phyloP scores from a whole-genome alignment of 2,329 filamentous ascomycete species.

The Penicillium sp. region DNA sequence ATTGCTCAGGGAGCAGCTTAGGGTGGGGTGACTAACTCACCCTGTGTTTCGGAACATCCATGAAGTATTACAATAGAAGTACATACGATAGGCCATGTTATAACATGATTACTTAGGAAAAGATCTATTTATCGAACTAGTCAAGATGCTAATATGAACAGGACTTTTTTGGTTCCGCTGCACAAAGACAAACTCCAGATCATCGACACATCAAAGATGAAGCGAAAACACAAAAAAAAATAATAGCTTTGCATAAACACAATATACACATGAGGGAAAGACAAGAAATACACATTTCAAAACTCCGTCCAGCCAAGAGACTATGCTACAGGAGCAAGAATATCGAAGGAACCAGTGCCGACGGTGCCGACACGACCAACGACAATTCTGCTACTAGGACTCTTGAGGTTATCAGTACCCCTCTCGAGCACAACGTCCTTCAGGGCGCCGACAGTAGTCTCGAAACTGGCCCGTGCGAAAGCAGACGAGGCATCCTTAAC shows the following conservation, averaged over 20 bases:
- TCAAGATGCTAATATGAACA: conserved; percentile 33
- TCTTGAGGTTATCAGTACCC: conserved; percentile 84
- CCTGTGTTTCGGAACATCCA: too few species aligned
- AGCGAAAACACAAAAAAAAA: conserved; percentile 16
- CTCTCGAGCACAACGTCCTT: conserved; percentile 88
- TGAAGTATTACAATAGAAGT: background rate
- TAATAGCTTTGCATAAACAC: conserved; percentile 20
- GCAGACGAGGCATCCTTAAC: conserved; percentile 76
- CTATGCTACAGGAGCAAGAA: conserved; percentile 60
- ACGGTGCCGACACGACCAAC: conserved; percentile 78
- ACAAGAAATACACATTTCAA: conserved; percentile 20
- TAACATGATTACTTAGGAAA: conserved; percentile 8
- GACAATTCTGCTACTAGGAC: conserved; percentile 84
- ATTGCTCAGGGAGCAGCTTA: too few species aligned
- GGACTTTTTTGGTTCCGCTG: conserved; percentile 40
- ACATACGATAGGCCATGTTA: background rate
- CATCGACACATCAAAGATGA: conserved; percentile 37
- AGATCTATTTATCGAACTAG: conserved; percentile 25
- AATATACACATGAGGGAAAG: conserved; percentile 28
- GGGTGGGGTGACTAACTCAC: too few species aligned
- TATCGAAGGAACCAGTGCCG: conserved; percentile 90
- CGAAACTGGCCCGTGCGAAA: conserved; percentile 99
- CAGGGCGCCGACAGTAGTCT: conserved; percentile 92
- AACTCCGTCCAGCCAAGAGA: conserved; percentile 19
- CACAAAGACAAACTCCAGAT: conserved; percentile 39